Base-by-base conservation (phyloP, 352 stramenopile genomes). In the Pythium plurisporium region DNA sequence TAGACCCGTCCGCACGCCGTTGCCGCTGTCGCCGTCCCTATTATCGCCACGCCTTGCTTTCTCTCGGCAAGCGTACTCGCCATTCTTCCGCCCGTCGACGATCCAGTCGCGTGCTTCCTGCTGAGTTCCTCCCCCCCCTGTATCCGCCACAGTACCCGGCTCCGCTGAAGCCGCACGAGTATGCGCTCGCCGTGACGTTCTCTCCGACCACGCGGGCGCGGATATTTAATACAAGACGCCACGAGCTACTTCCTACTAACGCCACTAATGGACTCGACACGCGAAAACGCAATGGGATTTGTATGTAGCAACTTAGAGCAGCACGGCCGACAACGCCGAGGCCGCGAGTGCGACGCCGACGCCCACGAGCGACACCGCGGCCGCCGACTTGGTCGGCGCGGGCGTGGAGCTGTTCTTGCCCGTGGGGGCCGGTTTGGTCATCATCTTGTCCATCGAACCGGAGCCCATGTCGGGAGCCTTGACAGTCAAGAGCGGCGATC, bases 181-280 rank as follows among this genome's bases (percentile, higher is more conserved):
- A 62, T 62, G 54, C 54, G 54, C 54, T 45, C 40, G 44, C 44
- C 44, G 44, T 51, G 44, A 51, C 31, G 47, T 44, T 29, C 33
- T 54, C 11, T 15, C 30, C 23, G 51, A 56, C 48, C 48, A 56
- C 43, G 34, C 43, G 38, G 46, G 55, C 55, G 45, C 55, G 55
- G 55, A 63, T 63, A 63, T 63, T 63, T 63, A 63, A 63, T 15
- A 38, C n/a, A n/a, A n/a, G n/a, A n/a, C n/a, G n/a, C n/a, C n/a
- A n/a, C n/a, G n/a, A 38, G 40, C 55, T 20, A 23, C 20, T 45
- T 46, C 19, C 41, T 34, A 42, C 45, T 15, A 29, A 44, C 22
- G 25, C 10, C 25, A 31, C 23, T 42, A 5, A 40, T 33, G 42
- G 48, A 37, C 29, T 22, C 26, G 33, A 43, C 20, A 22, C 31